phyloP scores from a whole-genome alignment of 2,329 filamentous ascomycete genomes.

The Aspergillus melleus region DNA sequence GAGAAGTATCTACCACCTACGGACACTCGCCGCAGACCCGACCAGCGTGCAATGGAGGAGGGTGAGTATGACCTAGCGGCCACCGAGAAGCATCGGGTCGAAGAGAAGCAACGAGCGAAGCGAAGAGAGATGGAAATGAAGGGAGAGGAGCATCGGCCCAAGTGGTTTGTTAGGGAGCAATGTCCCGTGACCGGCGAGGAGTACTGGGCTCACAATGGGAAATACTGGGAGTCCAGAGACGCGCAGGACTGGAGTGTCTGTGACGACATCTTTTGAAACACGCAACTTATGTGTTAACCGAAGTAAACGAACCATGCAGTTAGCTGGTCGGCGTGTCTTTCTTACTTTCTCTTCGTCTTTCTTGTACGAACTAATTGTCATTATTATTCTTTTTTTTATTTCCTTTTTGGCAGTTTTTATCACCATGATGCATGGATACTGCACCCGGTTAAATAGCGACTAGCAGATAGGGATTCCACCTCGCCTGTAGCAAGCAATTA shows the following conservation, averaged over 20 bases:
- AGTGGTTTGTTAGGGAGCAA: conserved; percentile 76
- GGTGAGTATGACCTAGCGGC: conserved; percentile 95
- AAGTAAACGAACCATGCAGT: neutral
- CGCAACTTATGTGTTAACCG: conserved; percentile 26
- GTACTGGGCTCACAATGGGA: conserved; percentile 85
- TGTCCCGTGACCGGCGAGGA: conserved; percentile 82
- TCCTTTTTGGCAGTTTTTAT: no score
- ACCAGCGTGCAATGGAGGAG: conserved; percentile 97
- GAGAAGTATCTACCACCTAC: conserved; percentile 79
- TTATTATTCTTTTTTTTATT: no score
- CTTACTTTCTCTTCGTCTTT: neutral
- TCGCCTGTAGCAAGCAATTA: no score
- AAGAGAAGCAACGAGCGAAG: conserved; percentile 83
- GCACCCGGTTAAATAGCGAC: no score
- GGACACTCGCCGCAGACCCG: conserved; percentile 86
- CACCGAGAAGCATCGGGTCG: conserved; percentile 88
- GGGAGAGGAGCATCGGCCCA: conserved; percentile 79
- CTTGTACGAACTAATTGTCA: no score
- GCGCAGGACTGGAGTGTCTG: conserved; percentile 65
- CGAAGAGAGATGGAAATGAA: conserved; percentile 70
- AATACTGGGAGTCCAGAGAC: conserved; percentile 78
- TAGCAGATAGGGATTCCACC: no score
- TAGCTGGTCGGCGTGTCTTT: neutral
- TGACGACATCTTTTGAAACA: conserved; percentile 67
- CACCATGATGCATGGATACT: no score